A percentile compares a stretch with the other conserved stretches of the same genome.
phyloP scores from a whole-genome alignment of 2,329 filamentous ascomycete genomes.

The Tolypocladium inflatum region DNA sequence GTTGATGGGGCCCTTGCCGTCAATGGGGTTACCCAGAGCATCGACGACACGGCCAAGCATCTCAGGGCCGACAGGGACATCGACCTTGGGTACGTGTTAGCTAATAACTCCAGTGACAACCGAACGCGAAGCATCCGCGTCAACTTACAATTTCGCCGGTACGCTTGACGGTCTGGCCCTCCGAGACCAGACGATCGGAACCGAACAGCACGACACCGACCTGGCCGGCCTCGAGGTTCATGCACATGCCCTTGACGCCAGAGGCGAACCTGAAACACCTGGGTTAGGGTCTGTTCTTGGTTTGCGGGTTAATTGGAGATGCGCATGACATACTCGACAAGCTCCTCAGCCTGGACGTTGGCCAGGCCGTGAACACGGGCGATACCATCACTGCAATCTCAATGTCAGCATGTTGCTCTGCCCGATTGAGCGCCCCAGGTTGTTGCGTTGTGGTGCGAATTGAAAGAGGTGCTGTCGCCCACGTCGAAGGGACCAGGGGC shows the following conservation, averaged over 20 bases:
- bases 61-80: constrained; percentile 86
- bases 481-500: neutral
- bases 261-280: constrained; percentile 75
- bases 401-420: constrained; percentile 15
- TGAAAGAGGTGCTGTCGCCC: neutral
- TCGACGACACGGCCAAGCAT: constrained; percentile 97
- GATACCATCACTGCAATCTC: constrained; percentile 84
- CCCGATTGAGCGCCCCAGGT: neutral
- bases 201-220: constrained; percentile 99
- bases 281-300: constrained; percentile 10
- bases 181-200: constrained; percentile 99
- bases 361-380: constrained; percentile 99
- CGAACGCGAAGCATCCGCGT: neutral
- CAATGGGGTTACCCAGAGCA: constrained; percentile 97
- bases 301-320: neutral
- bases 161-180: constrained; percentile 99
- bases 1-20: constrained; percentile 97
- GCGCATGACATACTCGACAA: constrained; percentile 78
- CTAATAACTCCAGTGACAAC: neutral
- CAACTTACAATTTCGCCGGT: constrained; percentile 92
- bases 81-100: constrained; percentile 56
- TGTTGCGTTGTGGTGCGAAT: neutral
- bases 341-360: constrained; percentile 99
- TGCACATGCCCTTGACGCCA: constrained; percentile 99
- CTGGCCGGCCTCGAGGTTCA: constrained; percentile 99